A percentile compares a stretch with the other conserved stretches of the same genome.
phyloP scores from a whole-genome alignment of 2,329 filamentous ascomycete genomes.

The Monosporascus sp. region DNA sequence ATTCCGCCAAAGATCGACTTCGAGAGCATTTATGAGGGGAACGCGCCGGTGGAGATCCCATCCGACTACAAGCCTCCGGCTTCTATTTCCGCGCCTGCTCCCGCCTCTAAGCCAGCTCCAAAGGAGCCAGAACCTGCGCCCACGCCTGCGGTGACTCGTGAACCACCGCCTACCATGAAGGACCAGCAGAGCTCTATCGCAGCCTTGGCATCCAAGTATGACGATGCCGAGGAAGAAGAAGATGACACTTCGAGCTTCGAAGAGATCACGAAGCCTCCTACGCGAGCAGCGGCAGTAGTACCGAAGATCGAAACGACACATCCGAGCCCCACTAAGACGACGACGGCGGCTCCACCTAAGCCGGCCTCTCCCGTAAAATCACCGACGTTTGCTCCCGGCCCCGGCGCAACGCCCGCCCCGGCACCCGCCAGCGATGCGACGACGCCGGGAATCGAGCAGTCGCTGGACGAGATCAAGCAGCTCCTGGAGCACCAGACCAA shows the following conservation, averaged over 20 bases:
- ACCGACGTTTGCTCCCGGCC: conserved; percentile 27
- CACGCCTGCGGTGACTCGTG: conserved; percentile 40
- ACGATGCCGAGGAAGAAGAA: conserved; percentile 62
- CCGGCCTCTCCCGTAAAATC: conserved; percentile 37
- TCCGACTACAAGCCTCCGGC: conserved; percentile 59
- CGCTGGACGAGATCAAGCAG: conserved; percentile 70
- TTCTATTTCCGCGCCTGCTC: conserved; percentile 36
- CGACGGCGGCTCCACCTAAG: conserved; percentile 36
- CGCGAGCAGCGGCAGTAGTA: conserved; percentile 42
- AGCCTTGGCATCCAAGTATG: conserved; percentile 78
- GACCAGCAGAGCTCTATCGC: conserved; percentile 87
- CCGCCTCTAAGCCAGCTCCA: conserved; percentile 40
- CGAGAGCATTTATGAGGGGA: conserved; percentile 84
- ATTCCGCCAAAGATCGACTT: conserved; percentile 89
- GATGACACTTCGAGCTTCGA: conserved; percentile 79
- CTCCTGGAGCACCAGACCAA: conserved; percentile 71
- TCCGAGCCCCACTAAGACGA: conserved; percentile 25
- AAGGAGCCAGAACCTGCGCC: conserved; percentile 48
- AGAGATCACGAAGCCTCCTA: conserved; percentile 70
- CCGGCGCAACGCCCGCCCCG: conserved; percentile 31
- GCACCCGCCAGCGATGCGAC: conserved; percentile 26
- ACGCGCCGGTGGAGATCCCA: conserved; percentile 70
- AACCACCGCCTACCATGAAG: conserved; percentile 63
- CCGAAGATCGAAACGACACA: conserved; percentile 21
- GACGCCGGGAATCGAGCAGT: conserved; percentile 52